Percentiles rank a stretch among this genome's conserved stretches.
These are phyloP conservation scores for Kwoniella sp. DNA, from an alignment of 768 basidiomycete genomes.

Conservation along the genomic window DNA sequence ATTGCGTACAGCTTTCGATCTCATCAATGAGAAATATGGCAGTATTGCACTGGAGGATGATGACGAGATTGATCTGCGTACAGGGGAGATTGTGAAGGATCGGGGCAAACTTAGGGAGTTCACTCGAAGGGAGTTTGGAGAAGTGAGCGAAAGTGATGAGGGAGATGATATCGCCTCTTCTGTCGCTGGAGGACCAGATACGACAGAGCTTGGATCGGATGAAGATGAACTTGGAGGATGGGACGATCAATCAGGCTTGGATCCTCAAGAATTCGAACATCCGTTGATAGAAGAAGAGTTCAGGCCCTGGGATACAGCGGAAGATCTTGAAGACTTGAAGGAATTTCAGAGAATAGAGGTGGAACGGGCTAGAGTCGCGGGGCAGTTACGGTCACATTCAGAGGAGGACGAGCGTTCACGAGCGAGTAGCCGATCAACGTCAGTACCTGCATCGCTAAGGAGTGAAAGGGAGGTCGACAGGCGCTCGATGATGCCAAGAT, in stretches of 20 bases:
- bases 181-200: background rate
- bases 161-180: constrained; percentile 16
- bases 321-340: constrained; percentile 40
- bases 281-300: constrained; percentile 3
- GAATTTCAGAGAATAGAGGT: constrained; percentile 37
- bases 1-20: constrained; percentile 33
- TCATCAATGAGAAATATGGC: constrained; percentile 39
- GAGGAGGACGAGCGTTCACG: too few relatives aligned
- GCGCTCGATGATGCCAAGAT: background rate
- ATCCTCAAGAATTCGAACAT: constrained; percentile 21
- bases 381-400: too few relatives aligned
- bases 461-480: background rate
- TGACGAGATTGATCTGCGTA: constrained; percentile 45
- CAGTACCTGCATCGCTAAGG: too few relatives aligned
- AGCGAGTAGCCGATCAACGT: too few relatives aligned
- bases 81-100: constrained; percentile 33
- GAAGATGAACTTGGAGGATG: constrained; percentile 43
- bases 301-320: constrained; percentile 26
- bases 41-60: constrained; percentile 37
- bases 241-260: constrained; percentile 34
- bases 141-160: constrained; percentile 24
- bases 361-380: constrained; percentile 6
- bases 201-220: constrained; percentile 24
- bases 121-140: constrained; percentile 33
- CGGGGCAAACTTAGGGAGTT: constrained; percentile 33